Percentiles rank a stretch among this genome's conserved stretches.
phyloP scores from a whole-genome alignment of 2,329 filamentous ascomycete genomes.

The Colletotrichum paranaense region DNA sequence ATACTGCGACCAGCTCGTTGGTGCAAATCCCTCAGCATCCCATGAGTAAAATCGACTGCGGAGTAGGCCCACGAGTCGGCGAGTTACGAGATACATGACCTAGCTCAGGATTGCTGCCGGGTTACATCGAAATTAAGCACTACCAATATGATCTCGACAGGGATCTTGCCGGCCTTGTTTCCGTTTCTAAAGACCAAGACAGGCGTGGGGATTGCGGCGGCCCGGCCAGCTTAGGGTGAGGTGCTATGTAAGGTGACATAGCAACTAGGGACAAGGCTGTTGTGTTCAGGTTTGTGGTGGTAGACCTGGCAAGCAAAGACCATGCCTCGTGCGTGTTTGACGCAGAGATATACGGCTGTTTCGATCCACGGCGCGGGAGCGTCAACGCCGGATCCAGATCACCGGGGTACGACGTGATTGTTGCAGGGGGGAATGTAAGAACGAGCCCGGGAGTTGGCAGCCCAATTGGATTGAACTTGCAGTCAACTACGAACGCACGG shows the following conservation, averaged over 20 bases:
- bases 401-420: not conserved
- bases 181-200: not conserved
- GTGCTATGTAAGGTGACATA: not conserved
- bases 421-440: not conserved
- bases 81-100: not conserved
- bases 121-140: not conserved
- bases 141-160: not conserved
- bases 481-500: conserved; percentile 3
- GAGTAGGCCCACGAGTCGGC: not conserved
- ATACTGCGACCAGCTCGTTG: not conserved
- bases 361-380: conserved; percentile 3
- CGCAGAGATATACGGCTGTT: not conserved
- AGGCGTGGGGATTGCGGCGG: not conserved
- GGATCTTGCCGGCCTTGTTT: not conserved
- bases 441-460: not conserved
- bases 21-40: not conserved
- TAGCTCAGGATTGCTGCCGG: not conserved
- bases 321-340: conserved; percentile 19
- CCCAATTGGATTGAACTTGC: not conserved
- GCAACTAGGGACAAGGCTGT: not conserved
- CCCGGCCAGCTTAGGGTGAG: not conserved
- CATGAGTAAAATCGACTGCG: not conserved
- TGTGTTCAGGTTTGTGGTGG: not conserved
- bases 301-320: not conserved
- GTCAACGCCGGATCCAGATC: conserved; percentile 24